Conservation (phyloP, 805 yeast genomes). For the Kregervanrija fluxuum region DNA sequence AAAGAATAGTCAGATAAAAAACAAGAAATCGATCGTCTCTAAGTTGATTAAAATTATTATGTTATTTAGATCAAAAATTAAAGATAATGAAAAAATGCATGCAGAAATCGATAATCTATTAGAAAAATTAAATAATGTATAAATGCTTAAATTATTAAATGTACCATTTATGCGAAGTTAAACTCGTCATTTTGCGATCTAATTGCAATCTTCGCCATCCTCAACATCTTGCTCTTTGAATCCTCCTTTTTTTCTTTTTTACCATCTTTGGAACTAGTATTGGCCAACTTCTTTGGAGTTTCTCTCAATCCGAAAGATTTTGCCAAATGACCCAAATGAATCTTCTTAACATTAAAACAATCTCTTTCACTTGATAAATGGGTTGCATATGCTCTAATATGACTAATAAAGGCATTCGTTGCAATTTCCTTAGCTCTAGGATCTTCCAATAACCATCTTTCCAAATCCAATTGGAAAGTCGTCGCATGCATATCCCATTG, state of each 20-base stretch:
- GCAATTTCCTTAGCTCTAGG: conserved; percentile 56
- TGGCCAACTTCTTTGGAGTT: conserved; percentile 71
- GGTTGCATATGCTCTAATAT: conserved; percentile 92
- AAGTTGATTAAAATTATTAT: neutral
- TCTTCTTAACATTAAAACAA: conserved; percentile 68
- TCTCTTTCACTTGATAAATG: conserved; percentile 77
- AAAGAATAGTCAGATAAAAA: no score
- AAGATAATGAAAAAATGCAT: conserved; percentile 3
- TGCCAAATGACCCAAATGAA: conserved; percentile 95
- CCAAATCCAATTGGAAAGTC: conserved; percentile 88
- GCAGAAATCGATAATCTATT: conserved; percentile 4
- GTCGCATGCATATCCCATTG: conserved; percentile 93
- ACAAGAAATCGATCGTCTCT: no score
- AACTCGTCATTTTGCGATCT: conserved; percentile 66
- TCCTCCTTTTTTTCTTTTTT: conserved; percentile 50
- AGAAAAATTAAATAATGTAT: neutral
- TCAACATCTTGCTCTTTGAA: conserved; percentile 65
- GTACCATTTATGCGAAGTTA: conserved; percentile 35
- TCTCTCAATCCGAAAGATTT: conserved; percentile 93
- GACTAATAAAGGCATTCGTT: conserved; percentile 76
- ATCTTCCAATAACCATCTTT: conserved; percentile 79
- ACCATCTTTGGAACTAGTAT: conserved; percentile 29
- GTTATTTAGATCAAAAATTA: neutral
- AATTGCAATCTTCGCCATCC: conserved; percentile 65
- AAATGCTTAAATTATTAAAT: neutral